Evolutionary conservation across 345 rosid species (phyloP).

Genomic region (Eucalyptus erythrocorys): DNA sequence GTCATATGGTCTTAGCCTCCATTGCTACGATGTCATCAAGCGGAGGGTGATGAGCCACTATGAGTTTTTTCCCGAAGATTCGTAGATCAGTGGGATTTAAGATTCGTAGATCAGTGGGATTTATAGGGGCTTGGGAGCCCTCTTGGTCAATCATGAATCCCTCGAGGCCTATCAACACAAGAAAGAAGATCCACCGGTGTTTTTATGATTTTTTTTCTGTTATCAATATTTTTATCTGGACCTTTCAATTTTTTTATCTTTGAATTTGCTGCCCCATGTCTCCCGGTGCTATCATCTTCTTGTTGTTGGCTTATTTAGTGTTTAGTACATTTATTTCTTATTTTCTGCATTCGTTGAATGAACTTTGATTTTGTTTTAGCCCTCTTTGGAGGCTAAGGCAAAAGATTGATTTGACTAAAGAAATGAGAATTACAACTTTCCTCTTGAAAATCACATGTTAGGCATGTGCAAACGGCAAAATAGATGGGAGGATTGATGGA

Average conservation of each 20-base stretch:
- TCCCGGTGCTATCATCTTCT: background rate
- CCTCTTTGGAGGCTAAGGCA: accelerated
- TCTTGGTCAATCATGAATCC: accelerated
- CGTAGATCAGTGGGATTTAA: too few species aligned
- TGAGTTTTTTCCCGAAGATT: background rate
- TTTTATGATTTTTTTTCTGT: too few species aligned
- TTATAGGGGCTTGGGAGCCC: accelerated
- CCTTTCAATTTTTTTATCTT: background rate
- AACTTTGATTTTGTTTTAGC: background rate
- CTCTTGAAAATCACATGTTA: background rate
- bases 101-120: background rate
- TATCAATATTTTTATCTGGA: too few species aligned
- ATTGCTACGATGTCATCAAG: background rate
- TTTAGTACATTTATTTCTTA: too few species aligned
- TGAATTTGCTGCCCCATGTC: accelerated
- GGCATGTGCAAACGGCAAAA: background rate
- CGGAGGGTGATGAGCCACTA: background rate
- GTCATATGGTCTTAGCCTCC: background rate
- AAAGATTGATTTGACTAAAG: background rate
- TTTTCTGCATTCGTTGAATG: background rate
- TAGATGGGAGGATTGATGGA: background rate
- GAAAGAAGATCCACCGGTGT: background rate
- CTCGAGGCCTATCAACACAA: accelerated
- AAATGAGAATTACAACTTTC: background rate
- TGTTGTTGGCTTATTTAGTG: too few species aligned